These are phyloP conservation scores for Aspergillus heteromorphus DNA, from an alignment of 495 filamentous ascomycete genomes.

Conservation along the genomic window DNA sequence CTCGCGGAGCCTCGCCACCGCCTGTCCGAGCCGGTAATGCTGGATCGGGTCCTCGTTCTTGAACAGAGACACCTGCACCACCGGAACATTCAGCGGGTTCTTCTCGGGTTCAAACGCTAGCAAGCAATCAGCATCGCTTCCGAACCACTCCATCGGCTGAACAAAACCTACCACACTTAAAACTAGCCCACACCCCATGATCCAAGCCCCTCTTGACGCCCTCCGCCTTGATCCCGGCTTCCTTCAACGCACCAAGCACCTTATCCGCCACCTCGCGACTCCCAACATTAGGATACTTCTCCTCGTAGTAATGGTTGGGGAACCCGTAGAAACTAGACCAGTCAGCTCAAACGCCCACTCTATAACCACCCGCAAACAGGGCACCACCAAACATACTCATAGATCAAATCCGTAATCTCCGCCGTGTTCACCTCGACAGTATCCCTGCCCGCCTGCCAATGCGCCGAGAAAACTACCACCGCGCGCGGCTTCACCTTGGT, in stretches of 20 bases:
- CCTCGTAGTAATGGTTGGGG: slow-evolving; percentile 55
- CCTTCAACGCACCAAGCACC: slow-evolving; percentile 54
- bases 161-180: slow-evolving; percentile 52
- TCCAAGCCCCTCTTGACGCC: slow-evolving; percentile 67
- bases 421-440: slow-evolving; percentile 68
- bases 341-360: too few species aligned
- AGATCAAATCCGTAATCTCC: slow-evolving; percentile 67
- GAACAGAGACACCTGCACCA: slow-evolving; percentile 79
- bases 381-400: slow-evolving; percentile 62
- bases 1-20: slow-evolving; percentile 61
- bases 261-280: slow-evolving; percentile 59
- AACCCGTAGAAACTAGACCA: slow-evolving; percentile 72
- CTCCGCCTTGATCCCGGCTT: slow-evolving; percentile 58
- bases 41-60: slow-evolving; percentile 59
- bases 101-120: slow-evolving; percentile 60
- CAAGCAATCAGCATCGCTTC: background rate
- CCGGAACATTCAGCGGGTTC: slow-evolving; percentile 72
- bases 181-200: slow-evolving; percentile 75
- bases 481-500: slow-evolving; percentile 73
- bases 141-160: background rate
- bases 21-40: slow-evolving; percentile 68
- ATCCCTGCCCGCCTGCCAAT: slow-evolving; percentile 65
- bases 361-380: too few species aligned
- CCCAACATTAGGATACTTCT: slow-evolving; percentile 66
- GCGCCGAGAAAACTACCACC: slow-evolving; percentile 80